Base-by-base conservation (phyloP, 306 rosid species). In the Gastrolobium villosum region DNA sequence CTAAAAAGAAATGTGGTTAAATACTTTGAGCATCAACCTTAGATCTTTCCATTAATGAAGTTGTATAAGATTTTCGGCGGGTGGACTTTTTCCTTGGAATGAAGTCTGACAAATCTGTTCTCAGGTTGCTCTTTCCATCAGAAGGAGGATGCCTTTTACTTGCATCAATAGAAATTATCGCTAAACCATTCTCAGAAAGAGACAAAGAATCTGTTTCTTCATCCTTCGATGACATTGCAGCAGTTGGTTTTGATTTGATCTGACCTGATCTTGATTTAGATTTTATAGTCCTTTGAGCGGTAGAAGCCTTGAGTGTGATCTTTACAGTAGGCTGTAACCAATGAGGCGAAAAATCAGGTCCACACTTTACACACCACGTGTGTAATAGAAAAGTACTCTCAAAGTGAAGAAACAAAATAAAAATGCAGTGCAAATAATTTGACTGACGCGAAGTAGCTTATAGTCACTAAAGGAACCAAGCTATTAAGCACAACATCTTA, bases 11-110 rank as follows among this genome's bases (percentile, higher is more conserved):
- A 53, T 31, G 69, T 63, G 11, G n/a, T 70, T 75, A 45, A 67
- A 67, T 9, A 48, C n/a, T 57, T 67, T 70, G 71, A 45, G 64
- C 78, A 55, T 56, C 65, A 76, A 94, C 98, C 98, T 90, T 90
- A 34, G 97, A 82, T 81, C 91, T 81, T 79, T 86, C 86, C 62
- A 94, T 75, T 70, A 94, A 80, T 48, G 81, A 74, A 68, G 90
- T 81, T 46, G 97, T 90, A 86, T 92, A 94, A 9, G 98, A 94
- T 83, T 86, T 88, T 74, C 97, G 83, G 55, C 96, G 87, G 14
- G 56, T 77, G 50, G 90, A 84, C 74, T 78, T 89, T 80, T 74
- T 88, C 79, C 43, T 89, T 54, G 87, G 31, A 40, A 61, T 76
- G 13, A 76, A 26, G 60, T 83, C 84, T 3, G 87, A 66, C 4